Conservation (phyloP, 139 green algal genomes). For the Eudorina sp. region DNA sequence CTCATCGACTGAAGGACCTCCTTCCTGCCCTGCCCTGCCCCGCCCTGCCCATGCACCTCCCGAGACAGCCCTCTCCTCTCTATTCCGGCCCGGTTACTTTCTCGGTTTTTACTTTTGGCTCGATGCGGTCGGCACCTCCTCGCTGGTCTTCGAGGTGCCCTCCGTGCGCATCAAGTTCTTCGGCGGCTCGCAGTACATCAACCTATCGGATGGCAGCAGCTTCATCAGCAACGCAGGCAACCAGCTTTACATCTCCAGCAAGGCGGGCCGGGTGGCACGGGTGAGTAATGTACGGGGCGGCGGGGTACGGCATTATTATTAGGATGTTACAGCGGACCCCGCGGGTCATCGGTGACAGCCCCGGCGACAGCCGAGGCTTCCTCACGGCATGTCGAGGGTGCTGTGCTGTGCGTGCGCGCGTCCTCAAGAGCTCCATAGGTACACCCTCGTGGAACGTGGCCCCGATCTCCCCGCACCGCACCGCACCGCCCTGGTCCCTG, state of each 20-base stretch:
- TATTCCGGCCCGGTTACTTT: slow-evolving; percentile 82
- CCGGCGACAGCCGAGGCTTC: too few relatives aligned
- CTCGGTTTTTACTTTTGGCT: slow-evolving; percentile 94
- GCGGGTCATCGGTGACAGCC: too few relatives aligned
- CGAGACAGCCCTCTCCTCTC: slow-evolving; percentile 64
- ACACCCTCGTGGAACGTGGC: too few relatives aligned
- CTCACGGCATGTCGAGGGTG: too few relatives aligned
- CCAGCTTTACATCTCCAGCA: slow-evolving; percentile 61
- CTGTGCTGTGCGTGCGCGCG: too few relatives aligned
- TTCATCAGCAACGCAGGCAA: slow-evolving; percentile 57
- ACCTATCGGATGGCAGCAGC: slow-evolving; percentile 15
- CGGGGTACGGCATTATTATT: too few relatives aligned
- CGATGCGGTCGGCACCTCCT: slow-evolving; percentile 83
- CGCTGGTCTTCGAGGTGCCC: slow-evolving; percentile 76
- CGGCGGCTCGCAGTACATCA: slow-evolving; percentile 32
- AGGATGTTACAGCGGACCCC: too few relatives aligned
- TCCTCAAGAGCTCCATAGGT: too few relatives aligned
- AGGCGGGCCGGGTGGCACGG: slow-evolving; percentile 64
- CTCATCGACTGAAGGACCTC: too few relatives aligned
- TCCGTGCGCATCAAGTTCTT: slow-evolving; percentile 48
- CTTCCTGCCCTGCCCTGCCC: not conserved
- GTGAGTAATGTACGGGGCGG: too few relatives aligned
- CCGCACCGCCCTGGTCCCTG: too few relatives aligned
- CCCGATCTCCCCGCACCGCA: too few relatives aligned
- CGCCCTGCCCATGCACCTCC: not conserved